Evolutionary conservation across 2,329 filamentous ascomycete genomes (phyloP).

Genomic region (Colletotrichum sp.): DNA sequence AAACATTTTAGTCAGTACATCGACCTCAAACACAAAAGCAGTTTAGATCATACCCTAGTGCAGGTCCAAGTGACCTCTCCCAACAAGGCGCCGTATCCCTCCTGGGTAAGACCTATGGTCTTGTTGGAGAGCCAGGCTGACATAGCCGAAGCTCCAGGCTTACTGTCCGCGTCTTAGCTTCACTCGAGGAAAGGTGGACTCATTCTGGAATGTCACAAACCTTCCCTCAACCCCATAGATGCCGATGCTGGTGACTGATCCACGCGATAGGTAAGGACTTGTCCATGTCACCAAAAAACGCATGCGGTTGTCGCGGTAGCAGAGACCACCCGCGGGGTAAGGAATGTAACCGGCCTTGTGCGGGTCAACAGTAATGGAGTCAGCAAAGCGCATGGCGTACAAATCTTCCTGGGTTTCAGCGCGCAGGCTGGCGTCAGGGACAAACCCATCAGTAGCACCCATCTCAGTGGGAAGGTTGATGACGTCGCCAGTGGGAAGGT

Average conservation of each 20-base stretch:
- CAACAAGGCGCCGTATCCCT: conserved; percentile 47
- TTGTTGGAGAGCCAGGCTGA: conserved; percentile 49
- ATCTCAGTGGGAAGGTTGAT: conserved; percentile 31
- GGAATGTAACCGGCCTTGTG: conserved; percentile 53
- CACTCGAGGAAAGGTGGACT: too few species aligned
- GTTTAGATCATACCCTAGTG: conserved; percentile 33
- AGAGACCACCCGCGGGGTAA: conserved; percentile 49
- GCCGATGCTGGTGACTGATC: conserved; percentile 43
- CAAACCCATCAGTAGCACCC: conserved; percentile 32
- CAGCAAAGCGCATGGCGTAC: conserved; percentile 40
- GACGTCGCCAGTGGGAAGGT: conserved; percentile 30
- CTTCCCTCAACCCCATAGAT: conserved; percentile 51
- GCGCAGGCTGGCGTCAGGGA: conserved; percentile 38
- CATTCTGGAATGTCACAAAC: conserved; percentile 21
- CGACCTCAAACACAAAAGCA: too few species aligned
- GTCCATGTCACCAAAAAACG: conserved; percentile 47
- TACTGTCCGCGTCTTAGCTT: conserved; percentile 29
- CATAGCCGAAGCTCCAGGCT: conserved; percentile 50
- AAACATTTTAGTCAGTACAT: background rate
- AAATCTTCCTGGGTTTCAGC: conserved; percentile 43
- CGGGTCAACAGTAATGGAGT: conserved; percentile 53
- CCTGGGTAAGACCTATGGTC: conserved; percentile 43
- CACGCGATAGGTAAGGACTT: conserved; percentile 42
- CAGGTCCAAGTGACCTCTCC: conserved; percentile 49
- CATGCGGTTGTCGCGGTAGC: conserved; percentile 49